phyloP scores from a whole-genome alignment of 2,329 filamentous ascomycete genomes.

The Bipolaris oryzae region DNA sequence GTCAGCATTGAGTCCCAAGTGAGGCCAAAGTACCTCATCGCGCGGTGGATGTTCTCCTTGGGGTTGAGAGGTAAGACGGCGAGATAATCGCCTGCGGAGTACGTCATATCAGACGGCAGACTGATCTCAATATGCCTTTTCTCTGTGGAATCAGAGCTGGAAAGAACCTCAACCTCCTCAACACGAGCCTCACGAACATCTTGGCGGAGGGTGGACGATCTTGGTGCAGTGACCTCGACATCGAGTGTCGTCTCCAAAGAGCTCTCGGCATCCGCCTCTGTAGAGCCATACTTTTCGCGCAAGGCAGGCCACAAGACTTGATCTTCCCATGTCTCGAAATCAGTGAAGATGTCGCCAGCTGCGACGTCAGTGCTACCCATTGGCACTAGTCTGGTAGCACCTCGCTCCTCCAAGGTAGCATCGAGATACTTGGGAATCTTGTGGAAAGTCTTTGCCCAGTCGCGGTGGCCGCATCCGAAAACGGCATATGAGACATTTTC shows the following conservation, averaged over 20 bases:
- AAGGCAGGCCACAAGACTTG: constrained; percentile 47
- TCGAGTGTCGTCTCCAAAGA: constrained; percentile 37
- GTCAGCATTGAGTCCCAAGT: constrained; percentile 72
- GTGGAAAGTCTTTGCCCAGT: constrained; percentile 52
- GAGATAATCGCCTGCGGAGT: constrained; percentile 77
- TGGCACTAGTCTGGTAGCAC: constrained; percentile 40
- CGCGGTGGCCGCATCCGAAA: constrained; percentile 52
- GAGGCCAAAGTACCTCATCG: constrained; percentile 68
- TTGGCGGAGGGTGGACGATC: constrained; percentile 45
- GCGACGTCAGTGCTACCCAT: constrained; percentile 47
- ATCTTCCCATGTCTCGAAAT: constrained; percentile 52
- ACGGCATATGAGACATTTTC: constrained; percentile 48
- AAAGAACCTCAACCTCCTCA: constrained; percentile 39
- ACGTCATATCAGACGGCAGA: constrained; percentile 59
- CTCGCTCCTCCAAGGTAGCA: constrained; percentile 34
- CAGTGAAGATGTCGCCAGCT: constrained; percentile 49
- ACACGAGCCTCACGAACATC: constrained; percentile 47
- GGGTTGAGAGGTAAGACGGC: constrained; percentile 75
- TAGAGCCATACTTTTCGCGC: constrained; percentile 38
- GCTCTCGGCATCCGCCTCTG: constrained; percentile 29
- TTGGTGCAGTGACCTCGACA: constrained; percentile 43
- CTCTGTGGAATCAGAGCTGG: constrained; percentile 32
- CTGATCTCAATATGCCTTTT: constrained; percentile 53
- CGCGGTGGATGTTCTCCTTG: constrained; percentile 64
- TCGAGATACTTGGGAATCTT: constrained; percentile 50